phyloP scores from a whole-genome alignment of 2,329 filamentous ascomycete genomes.

The Macroventuria anomochaeta region DNA sequence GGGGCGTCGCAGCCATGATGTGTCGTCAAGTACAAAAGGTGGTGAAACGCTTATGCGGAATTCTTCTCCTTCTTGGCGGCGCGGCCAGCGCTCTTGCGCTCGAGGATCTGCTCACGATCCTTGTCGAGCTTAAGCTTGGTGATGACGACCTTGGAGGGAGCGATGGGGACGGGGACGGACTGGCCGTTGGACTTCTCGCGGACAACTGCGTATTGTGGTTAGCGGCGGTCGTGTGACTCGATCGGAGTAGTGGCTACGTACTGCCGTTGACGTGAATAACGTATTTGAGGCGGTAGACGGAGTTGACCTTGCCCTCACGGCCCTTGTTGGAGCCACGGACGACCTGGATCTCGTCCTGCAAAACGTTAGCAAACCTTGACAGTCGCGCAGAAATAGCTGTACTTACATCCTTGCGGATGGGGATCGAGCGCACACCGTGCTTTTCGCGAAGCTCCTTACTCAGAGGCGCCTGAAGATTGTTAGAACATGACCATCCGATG shows the following conservation, averaged over 20 bases:
- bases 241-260: conserved; percentile 27
- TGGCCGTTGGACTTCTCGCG: conserved; percentile 98
- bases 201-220: conserved; percentile 62
- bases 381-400: conserved; percentile 40
- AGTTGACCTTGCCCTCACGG: conserved; percentile 96
- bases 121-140: conserved; percentile 99
- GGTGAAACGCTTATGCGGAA: conserved; percentile 52
- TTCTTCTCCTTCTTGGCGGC: conserved; percentile 77
- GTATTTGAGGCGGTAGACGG: conserved; percentile 84
- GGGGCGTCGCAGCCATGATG: conserved; percentile 46
- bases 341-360: conserved; percentile 80
- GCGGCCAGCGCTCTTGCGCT: conserved; percentile 81
- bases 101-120: conserved; percentile 87
- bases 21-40: conserved; percentile 46
- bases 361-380: conserved; percentile 36
- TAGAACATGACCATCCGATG: conserved; percentile 38
- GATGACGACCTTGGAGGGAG: conserved; percentile 96
- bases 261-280: conserved; percentile 91
- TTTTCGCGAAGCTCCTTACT: conserved; percentile 93
- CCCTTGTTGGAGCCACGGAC: conserved; percentile 95
- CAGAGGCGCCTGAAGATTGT: conserved; percentile 48
- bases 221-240: conserved; percentile 21
- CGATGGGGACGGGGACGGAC: conserved; percentile 91
- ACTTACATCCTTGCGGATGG: conserved; percentile 84
- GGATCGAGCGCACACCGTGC: conserved; percentile 92